Base-by-base conservation (phyloP, 306 rosid genomes). In the Gillenia trifoliata region DNA sequence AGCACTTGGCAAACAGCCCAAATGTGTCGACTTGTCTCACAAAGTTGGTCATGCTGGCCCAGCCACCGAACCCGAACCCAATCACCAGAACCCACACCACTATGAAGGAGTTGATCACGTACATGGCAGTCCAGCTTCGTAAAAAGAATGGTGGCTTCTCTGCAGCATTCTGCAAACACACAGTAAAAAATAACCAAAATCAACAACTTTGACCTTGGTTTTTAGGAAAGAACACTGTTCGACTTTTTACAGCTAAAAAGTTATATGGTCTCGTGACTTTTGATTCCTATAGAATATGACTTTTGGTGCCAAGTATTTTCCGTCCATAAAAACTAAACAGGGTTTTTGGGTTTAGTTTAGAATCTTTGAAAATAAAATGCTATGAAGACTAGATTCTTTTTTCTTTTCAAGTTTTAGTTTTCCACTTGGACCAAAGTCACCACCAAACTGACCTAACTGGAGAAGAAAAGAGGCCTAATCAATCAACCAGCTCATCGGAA, bases 1-100 rank as follows among this genome's bases (percentile, higher is more conserved):
- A 95, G 92, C 99, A 93, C 81, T 89, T 91, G 26, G 98, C 97
- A 71, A 93, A 93, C 45, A 93, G 92, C 76, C 98, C 98, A 73
- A 95, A 95, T 3, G 93, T 70, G 85, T 92, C 87, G 56, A 95
- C 86, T 79, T 95, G 99, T 69, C 36, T 82, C 8, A 95, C 78
- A 67, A 95, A 90, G 78, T 92, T 95, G 75, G 96, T 78, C 86
- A 95, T 25, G 79, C 99, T 95, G 55, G 99, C 99, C 96, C 96
- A 95, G 79, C 99, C 99, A 43, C 99, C 99, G 70, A 95, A 92
- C 81, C 98, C 99, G 55, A 95, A 95, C 31, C 99, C 99, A 47
- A 95, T 82, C 70, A 92, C 91, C 2, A 88, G 50, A 71, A 90
- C 87, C 99, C 99, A 95, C 54, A 81, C 81, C 64, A 92, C 96